Conservation (phyloP, 352 stramenopile genomes). For the Peronospora destructor region DNA sequence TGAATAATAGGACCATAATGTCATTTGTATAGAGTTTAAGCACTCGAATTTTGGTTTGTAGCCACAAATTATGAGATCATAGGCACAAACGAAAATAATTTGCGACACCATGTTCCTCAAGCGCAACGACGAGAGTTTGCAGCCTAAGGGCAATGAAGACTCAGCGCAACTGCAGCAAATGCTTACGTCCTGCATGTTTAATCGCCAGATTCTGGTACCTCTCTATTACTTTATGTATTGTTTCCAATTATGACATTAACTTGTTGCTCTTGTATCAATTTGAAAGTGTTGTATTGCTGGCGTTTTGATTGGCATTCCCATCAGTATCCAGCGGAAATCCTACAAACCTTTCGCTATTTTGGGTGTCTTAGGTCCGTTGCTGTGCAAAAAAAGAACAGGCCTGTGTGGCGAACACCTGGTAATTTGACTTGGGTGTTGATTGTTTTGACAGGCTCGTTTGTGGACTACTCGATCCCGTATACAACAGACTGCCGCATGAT, state of each 20-base stretch:
- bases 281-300: slow-evolving; percentile 67
- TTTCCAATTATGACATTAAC: not conserved
- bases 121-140: slow-evolving; percentile 34
- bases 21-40: too few relatives aligned
- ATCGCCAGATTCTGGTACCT: slow-evolving; percentile 68
- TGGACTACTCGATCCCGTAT: slow-evolving; percentile 83
- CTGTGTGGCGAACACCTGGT: not conserved
- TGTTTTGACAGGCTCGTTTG: slow-evolving; percentile 52
- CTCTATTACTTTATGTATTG: not conserved
- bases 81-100: not conserved
- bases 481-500: slow-evolving; percentile 74
- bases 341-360: slow-evolving; percentile 77
- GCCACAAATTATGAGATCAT: not conserved
- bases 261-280: not conserved
- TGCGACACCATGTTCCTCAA: slow-evolving; percentile 45
- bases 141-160: slow-evolving; percentile 61
- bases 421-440: slow-evolving; percentile 1
- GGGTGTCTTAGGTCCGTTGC: slow-evolving; percentile 57
- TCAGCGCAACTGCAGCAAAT: slow-evolving; percentile 70
- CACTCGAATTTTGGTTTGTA: too few relatives aligned
- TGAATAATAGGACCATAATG: too few relatives aligned
- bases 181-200: slow-evolving; percentile 83
- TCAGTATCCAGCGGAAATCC: slow-evolving; percentile 75
- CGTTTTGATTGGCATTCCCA: slow-evolving; percentile 76
- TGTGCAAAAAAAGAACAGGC: not conserved